Base-by-base conservation (phyloP, 2,329 filamentous ascomycete genomes). In the Zasmidium citrigriseum region DNA sequence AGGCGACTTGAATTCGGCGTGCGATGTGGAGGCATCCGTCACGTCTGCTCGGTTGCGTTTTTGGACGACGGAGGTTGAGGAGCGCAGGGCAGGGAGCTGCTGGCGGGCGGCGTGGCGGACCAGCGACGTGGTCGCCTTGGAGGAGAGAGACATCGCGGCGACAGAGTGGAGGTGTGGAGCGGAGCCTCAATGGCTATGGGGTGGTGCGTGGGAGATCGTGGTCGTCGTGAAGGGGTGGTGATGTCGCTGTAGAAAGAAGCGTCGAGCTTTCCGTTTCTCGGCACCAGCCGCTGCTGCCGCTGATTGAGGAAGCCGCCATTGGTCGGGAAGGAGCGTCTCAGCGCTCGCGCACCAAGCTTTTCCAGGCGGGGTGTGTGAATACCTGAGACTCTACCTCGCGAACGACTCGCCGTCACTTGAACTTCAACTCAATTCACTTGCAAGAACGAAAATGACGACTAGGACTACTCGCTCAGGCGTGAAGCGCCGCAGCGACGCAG, bases 1-100 rank as follows among this genome's bases (percentile, higher is more conserved):
- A 62, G 86, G 86, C 68, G 75, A 78, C 67, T 77, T 75, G 76
- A 80, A 81, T 64, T 74, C 75, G 63, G 77, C 75, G 61, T 78
- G 72, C 22, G 71, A 66, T 52, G 71, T 72, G 41, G 70, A 71
- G 60, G 69, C 68, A 62, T 71, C 68, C 49, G 58, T 58, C 27
- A 58, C 65, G 46, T 67, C 66, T 58, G 73, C 71, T 66, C 74
- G 74, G 64, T 72, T 68, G 70, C 68, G 72, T 66, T 77, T 77
- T 69, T 75, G 77, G 65, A 76, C 70, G 60, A 67, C 67, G 57
- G 77, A 75, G 70, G 75, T 70, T 59, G 76, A 72, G 62, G 76
- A 76, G 70, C 78, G 75, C 66, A 78, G 71, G 64, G 76, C 73
- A 67, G 78, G 77, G 68, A 78, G 70, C 70, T 75, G 74, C 70